Evolutionary conservation across 345 rosid species (phyloP).

Genomic region (Orychophragmus violaceus): DNA sequence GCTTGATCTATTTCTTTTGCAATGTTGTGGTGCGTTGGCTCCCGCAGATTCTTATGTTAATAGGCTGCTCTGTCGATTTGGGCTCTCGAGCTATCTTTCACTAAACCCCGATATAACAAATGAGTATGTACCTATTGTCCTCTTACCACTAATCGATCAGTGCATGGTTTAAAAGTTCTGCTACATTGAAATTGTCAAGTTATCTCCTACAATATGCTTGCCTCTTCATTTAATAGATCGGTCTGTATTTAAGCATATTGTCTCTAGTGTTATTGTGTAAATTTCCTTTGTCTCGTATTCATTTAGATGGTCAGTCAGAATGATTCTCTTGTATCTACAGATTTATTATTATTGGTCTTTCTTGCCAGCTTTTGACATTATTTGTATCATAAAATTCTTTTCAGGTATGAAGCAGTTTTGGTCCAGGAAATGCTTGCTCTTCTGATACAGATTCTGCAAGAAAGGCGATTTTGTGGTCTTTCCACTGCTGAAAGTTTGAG

Average conservation of each 20-base stretch:
- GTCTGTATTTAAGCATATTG: slow-evolving; percentile 1
- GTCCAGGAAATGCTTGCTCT: slow-evolving; percentile 86
- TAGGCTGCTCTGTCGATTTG: slow-evolving; percentile 79
- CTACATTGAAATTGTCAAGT: slow-evolving; percentile 9
- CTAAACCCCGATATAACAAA: slow-evolving; percentile 43
- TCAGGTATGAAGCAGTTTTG: slow-evolving; percentile 83
- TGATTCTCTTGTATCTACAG: slow-evolving; percentile 5
- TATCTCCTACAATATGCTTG: slow-evolving; percentile 1
- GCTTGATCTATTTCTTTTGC: slow-evolving; percentile 91
- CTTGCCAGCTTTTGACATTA: slow-evolving; percentile 2
- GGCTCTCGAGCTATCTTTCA: slow-evolving; percentile 58
- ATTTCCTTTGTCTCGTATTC: background rate
- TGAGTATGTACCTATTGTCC: slow-evolving; percentile 47
- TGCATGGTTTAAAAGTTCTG: slow-evolving; percentile 7
- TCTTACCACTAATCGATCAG: background rate
- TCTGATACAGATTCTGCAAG: slow-evolving; percentile 79
- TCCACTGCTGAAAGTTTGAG: slow-evolving; percentile 67
- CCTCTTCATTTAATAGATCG: background rate
- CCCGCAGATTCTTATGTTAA: slow-evolving; percentile 73
- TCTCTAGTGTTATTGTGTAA: background rate
- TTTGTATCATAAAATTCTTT: slow-evolving; percentile 17
- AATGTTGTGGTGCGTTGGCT: slow-evolving; percentile 96
- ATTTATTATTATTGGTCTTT: background rate
- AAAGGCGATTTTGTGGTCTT: slow-evolving; percentile 84
- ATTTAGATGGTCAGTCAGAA: slow-evolving; percentile 5